Conservation (phyloP, 495 filamentous ascomycete genomes). For the Neurospora tetrasperma region DNA sequence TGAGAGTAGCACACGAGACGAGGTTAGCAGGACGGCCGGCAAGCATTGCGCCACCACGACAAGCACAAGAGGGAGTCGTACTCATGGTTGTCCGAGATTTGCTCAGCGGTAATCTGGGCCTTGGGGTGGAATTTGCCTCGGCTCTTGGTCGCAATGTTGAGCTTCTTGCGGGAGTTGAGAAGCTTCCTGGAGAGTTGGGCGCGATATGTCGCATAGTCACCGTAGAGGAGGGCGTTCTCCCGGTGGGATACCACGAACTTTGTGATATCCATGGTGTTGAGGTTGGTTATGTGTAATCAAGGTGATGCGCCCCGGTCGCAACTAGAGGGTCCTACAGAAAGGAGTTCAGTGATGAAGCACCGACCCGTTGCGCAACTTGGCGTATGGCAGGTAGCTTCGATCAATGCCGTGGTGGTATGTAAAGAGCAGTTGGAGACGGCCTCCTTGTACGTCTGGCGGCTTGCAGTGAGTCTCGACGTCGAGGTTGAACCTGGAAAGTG, state of each 20-base stretch:
- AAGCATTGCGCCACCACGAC: background rate
- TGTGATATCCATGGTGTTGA: constrained; percentile 76
- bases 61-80: constrained; percentile 31
- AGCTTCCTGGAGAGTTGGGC: constrained; percentile 69
- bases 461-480: background rate
- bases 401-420: background rate
- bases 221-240: constrained; percentile 72
- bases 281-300: background rate
- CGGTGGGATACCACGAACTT: constrained; percentile 64
- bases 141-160: constrained; percentile 71
- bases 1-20: constrained; percentile 20
- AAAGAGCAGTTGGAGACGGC: background rate
- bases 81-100: constrained; percentile 69
- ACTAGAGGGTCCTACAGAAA: background rate
- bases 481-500: constrained; percentile 1
- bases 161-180: constrained; percentile 72
- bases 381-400: background rate
- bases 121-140: constrained; percentile 74
- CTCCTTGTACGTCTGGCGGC: background rate
- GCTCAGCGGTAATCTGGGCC: constrained; percentile 58
- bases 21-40: background rate
- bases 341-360: background rate
- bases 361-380: background rate
- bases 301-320: background rate
- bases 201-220: constrained; percentile 82